These are phyloP conservation scores for Trichoderma sp. DNA, from an alignment of 2,329 filamentous ascomycete genomes.

Conservation along the genomic window DNA sequence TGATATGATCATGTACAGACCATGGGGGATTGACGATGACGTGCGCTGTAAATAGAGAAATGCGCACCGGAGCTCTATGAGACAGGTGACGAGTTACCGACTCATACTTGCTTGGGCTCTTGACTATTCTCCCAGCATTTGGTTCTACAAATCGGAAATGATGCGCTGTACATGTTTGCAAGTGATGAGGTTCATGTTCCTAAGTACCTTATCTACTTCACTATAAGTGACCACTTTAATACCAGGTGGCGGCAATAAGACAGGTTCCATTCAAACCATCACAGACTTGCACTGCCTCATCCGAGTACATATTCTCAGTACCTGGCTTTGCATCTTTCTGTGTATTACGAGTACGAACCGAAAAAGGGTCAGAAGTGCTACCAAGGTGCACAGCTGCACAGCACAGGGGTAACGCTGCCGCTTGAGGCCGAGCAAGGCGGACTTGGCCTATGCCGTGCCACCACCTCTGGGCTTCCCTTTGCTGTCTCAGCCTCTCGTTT, in stretches of 20 bases:
- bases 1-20: conserved; percentile 13
- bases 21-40: background rate
- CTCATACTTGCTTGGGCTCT: background rate
- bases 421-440: background rate
- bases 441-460: background rate
- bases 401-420: background rate
- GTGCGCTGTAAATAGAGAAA: background rate
- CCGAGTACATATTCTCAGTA: background rate
- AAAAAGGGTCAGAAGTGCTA: background rate
- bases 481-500: background rate
- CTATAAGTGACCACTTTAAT: background rate
- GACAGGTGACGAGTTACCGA: background rate
- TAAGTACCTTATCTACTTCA: background rate
- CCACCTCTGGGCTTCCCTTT: background rate
- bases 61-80: background rate
- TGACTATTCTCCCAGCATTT: background rate
- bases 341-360: background rate
- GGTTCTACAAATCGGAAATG: background rate
- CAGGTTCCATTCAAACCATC: background rate
- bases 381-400: background rate
- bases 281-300: background rate
- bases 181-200: background rate
- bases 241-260: background rate
- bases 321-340: background rate
- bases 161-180: background rate